phyloP scores from a whole-genome alignment of 2,329 filamentous ascomycete species.

The Sclerotinia glacialis region DNA sequence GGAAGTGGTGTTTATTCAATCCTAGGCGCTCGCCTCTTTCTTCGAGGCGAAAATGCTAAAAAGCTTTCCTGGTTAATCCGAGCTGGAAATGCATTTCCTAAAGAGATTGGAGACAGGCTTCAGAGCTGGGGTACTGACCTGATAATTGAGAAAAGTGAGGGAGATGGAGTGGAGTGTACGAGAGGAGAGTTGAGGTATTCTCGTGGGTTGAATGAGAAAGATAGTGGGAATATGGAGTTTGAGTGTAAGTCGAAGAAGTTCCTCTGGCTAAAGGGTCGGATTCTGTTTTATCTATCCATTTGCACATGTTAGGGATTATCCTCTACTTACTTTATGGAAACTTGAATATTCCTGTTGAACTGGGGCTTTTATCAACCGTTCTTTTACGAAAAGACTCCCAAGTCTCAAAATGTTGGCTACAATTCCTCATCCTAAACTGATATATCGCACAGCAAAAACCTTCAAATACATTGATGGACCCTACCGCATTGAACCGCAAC shows the following conservation, averaged over 20 bases:
- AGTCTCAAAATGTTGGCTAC: not conserved
- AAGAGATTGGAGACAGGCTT: not conserved
- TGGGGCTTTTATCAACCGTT: not conserved
- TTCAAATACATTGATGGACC: not conserved
- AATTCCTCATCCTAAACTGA: not conserved
- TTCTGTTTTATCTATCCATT: not conserved
- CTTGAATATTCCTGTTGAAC: not conserved
- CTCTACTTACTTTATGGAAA: not conserved
- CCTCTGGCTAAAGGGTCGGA: not conserved
- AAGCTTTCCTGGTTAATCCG: conserved; percentile 2
- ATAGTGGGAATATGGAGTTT: not conserved
- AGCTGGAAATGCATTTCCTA: conserved; percentile 2
- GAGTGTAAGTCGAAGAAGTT: not conserved
- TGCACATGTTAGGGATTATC: not conserved
- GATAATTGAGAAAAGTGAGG: not conserved
- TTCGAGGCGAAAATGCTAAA: not conserved
- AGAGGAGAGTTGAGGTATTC: conserved; percentile 6
- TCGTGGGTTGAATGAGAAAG: not conserved
- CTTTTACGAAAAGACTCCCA: not conserved
- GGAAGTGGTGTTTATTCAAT: conserved; percentile 13
- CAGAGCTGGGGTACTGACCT: not conserved
- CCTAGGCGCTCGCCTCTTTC: conserved; percentile 14
- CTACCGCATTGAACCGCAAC: not conserved
- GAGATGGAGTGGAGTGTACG: not conserved
- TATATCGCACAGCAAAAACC: conserved; percentile 3